Base-by-base conservation (phyloP, 305 asterid genomes). In the Ilex paraguariensis region DNA sequence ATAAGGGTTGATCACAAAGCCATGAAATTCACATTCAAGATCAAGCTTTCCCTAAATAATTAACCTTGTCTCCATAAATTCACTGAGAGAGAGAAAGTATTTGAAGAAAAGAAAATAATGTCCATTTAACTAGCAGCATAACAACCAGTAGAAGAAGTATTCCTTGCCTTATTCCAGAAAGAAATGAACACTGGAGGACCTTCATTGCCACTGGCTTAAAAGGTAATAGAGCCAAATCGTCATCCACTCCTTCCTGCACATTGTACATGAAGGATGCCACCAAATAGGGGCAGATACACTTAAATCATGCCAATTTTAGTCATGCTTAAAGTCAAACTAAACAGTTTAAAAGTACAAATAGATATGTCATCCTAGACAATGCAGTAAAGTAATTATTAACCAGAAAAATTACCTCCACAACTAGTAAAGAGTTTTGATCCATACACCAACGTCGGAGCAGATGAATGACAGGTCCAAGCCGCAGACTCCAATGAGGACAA, bases 401-500 rank as follows among this genome's bases (percentile, higher is more conserved):
- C 6, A 52, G 56, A n/a, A 52, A 14, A 7, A 52, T 8, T 3
- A 88, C 95, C 97, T 92, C 98, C 85, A 92, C 63, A 46, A 92
- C 78, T 70, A 88, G 95, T 65, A 89, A 74, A 7, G 97, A 85
- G 56, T 84, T 87, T 70, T 71, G 77, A 80, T 92, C 89, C 36
- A 69, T 64, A 71, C 79, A 70, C 97, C 97, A 92, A 44, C 85
- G 81, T 3, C 66, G 87, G 51, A 92, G 87, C 75, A 92, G 73
- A 78, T 87, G 98, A 68, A 79, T 82, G 71, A 75, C 87, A 54
- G 98, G 91, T 59, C 98, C 97, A 28, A 88, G 80, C 70, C 98
- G 87, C 66, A 92, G 79, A 77, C 85, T 88, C 96, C 98, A 91
- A 73, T 88, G 92, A 72, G 97, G 95, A 80, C 95, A 92, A 71